Percentiles rank a stretch among this genome's conserved stretches.
Conservation (phyloP, 2,329 filamentous ascomycete species). For the Xylaria sp. region DNA sequence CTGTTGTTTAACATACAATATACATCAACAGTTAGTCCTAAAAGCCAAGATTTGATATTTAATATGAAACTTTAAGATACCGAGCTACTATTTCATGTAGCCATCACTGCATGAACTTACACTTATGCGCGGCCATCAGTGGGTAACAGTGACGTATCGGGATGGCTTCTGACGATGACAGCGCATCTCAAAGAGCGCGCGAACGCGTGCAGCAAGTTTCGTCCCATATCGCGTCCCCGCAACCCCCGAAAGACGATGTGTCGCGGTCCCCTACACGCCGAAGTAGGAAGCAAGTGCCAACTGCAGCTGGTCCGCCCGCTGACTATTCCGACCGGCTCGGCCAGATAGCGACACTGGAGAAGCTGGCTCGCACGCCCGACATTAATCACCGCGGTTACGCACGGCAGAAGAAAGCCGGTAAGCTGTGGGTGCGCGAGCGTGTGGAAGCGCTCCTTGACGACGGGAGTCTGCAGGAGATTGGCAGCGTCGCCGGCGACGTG, state of each 20-base stretch:
- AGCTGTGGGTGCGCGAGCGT: slow-evolving; percentile 36
- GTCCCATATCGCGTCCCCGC: slow-evolving; percentile 26
- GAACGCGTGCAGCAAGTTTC: slow-evolving; percentile 36
- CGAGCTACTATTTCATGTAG: too few species aligned
- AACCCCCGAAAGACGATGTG: neutral
- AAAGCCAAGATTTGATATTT: neutral
- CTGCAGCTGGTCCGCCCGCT: slow-evolving; percentile 21
- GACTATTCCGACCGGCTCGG: slow-evolving; percentile 37
- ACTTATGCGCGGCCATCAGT: neutral
- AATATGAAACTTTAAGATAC: neutral
- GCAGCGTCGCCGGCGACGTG: slow-evolving; percentile 35
- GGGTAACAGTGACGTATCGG: neutral
- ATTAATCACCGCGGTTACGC: slow-evolving; percentile 35
- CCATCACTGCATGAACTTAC: neutral
- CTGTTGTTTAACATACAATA: neutral
- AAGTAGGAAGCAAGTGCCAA: slow-evolving; percentile 21
- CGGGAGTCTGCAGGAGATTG: slow-evolving; percentile 34
- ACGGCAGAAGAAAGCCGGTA: slow-evolving; percentile 36
- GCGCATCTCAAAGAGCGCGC: slow-evolving; percentile 24
- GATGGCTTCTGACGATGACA: slow-evolving; percentile 33
- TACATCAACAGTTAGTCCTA: neutral
- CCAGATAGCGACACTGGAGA: slow-evolving; percentile 34
- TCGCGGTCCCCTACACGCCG: slow-evolving; percentile 10
- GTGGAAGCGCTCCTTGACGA: slow-evolving; percentile 37
- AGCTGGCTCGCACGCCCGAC: slow-evolving; percentile 33